Conservation (phyloP, 2,329 filamentous ascomycete genomes). For the Phoma sp. region DNA sequence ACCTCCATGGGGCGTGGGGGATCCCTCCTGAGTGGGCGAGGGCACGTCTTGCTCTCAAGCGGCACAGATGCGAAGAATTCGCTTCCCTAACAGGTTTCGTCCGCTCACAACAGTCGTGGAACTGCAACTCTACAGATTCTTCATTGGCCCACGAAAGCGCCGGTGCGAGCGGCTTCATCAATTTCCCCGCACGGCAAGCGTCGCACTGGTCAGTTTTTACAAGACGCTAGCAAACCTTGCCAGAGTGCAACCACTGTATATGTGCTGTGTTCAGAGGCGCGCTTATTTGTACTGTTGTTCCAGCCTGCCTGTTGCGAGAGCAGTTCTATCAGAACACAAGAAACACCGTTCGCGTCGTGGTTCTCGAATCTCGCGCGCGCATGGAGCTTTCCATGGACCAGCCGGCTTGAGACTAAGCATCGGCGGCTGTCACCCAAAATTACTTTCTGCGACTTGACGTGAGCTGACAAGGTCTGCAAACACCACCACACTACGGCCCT, state of each 20-base stretch:
- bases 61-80: constrained; percentile 16
- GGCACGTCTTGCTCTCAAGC: constrained; percentile 10
- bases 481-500: constrained; percentile 12
- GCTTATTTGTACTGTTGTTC: constrained; percentile 13
- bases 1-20: constrained; percentile 15
- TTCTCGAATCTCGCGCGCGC: constrained; percentile 19
- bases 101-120: constrained; percentile 3
- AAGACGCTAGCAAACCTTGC: constrained; percentile 32
- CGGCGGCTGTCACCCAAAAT: constrained; percentile 28
- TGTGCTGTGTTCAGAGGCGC: constrained; percentile 8
- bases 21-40: not conserved
- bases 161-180: constrained; percentile 25
- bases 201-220: constrained; percentile 18
- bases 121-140: constrained; percentile 8
- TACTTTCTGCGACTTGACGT: constrained; percentile 19
- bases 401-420: constrained; percentile 11
- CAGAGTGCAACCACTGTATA: constrained; percentile 5
- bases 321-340: not conserved
- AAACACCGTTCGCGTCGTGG: constrained; percentile 3
- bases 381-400: constrained; percentile 14
- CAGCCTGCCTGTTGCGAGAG: not conserved
- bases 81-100: constrained; percentile 10
- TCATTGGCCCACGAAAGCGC: constrained; percentile 26
- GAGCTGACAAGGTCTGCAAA: constrained; percentile 22
- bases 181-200: constrained; percentile 42